Evolutionary conservation across 2,329 filamentous ascomycete genomes (phyloP).

Genomic region (Pseudogymnoascus sp.): DNA sequence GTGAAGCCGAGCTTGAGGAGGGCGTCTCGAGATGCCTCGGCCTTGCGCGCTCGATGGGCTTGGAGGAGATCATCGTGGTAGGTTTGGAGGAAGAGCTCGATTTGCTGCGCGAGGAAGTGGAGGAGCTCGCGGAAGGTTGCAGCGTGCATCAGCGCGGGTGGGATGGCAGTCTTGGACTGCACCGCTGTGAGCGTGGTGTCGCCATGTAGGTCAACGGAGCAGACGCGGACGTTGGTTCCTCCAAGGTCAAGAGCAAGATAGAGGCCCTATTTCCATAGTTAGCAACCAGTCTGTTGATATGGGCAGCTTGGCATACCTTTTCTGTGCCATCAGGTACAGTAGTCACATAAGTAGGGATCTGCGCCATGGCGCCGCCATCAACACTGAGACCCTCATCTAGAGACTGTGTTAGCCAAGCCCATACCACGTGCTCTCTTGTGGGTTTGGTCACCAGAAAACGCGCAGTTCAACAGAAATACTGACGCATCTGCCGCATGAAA

Average conservation of each 20-base stretch:
- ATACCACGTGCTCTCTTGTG: constrained; percentile 1
- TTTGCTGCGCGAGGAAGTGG: constrained; percentile 84
- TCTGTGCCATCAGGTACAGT: constrained; percentile 94
- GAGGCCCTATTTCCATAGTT: constrained; percentile 50
- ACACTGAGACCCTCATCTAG: constrained; percentile 72
- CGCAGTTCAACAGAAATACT: constrained; percentile 36
- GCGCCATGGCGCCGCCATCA: constrained; percentile 75
- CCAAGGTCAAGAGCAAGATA: constrained; percentile 97
- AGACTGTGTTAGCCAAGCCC: not conserved
- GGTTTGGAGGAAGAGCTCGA: constrained; percentile 76
- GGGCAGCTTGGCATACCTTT: constrained; percentile 54
- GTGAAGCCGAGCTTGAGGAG: constrained; percentile 96
- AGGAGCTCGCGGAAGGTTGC: constrained; percentile 83
- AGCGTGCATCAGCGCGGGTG: constrained; percentile 81
- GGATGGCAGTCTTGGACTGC: constrained; percentile 87
- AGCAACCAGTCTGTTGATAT: not conserved
- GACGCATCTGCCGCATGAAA: constrained; percentile 79
- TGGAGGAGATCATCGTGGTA: constrained; percentile 87
- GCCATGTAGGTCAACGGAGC: constrained; percentile 86
- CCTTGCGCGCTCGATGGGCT: constrained; percentile 56
- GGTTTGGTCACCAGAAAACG: constrained; percentile 17
- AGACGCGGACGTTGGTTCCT: constrained; percentile 96
- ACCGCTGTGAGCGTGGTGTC: constrained; percentile 92
- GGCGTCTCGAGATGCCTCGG: constrained; percentile 57
- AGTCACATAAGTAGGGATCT: constrained; percentile 96